Evolutionary conservation across 768 basidiomycete species (phyloP), one percentile per base, ranked within the genome.

Genomic region (Pulveroboletus ravenelii): DNA sequence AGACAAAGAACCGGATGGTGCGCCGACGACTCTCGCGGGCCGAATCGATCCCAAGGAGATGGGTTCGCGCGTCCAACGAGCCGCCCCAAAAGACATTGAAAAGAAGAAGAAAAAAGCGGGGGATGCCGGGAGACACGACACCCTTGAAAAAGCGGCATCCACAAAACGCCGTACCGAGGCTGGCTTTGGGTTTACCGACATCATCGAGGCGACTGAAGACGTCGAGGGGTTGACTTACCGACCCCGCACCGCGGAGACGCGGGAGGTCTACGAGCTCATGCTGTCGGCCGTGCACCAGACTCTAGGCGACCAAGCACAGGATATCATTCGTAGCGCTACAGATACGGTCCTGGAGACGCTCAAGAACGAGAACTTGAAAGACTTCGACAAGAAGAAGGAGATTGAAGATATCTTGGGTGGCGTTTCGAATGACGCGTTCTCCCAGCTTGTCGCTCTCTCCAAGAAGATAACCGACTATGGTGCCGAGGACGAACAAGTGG

Each of bases 401-500:
- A 79, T 95, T 6, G 88, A 95, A 67, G 82, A 83, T 15, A 68
- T 81, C n/a, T 69, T 91, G 12, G 83, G 84, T 1, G 55, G 76
- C 0, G 65, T 94, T 12, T 69, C 81, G 2, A 80, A 77, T 62
- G 93, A 96, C 57, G 61, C 72, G 17, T 98, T 97, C 68, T 79
- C 84, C 6, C 87, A 91, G 70, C 75, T 98, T 29, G 75, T 97
- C 52, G 85, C 72, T 54, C 73, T 97, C 39, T 81, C 87, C 39
- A 97, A 96, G 75, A 96, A 96, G 75, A 86, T 98, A 35, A 96
- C 95, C 0, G 96, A 99, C 70, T 99, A 92, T 53, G 85, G 85
- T 31, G 89, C 84, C 0, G 90, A 93, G 63, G 92, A 94, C 55
- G 91, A 89, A 66, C 67, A 75, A 15, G 78, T 82, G 70, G 83